A percentile compares a stretch with the other conserved stretches of the same genome.
Conservation (phyloP, 164 flowering plant genomes). For the Brasenia schreberi region DNA sequence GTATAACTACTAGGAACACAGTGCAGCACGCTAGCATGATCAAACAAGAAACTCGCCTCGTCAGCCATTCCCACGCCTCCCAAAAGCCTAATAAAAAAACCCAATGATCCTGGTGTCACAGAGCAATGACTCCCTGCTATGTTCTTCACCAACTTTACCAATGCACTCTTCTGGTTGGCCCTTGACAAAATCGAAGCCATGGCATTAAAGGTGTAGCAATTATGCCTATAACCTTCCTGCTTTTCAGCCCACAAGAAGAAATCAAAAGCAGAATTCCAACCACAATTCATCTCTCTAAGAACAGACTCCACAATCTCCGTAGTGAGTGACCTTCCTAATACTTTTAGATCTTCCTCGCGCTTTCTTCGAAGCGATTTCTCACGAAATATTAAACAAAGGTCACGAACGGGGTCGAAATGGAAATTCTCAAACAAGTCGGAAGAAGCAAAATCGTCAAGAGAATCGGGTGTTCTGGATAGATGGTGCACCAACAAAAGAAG, state of each 20-base stretch:
- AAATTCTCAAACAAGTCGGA: not conserved
- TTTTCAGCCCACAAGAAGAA: constrained; percentile 69
- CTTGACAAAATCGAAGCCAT: constrained; percentile 61
- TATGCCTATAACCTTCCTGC: constrained; percentile 45
- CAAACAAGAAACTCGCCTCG: constrained; percentile 59
- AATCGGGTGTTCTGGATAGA: not conserved
- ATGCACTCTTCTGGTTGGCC: constrained; percentile 39
- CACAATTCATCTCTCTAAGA: constrained; percentile 22
- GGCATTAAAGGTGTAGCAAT: constrained; percentile 59
- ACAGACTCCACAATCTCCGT: constrained; percentile 45
- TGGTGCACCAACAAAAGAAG: not conserved
- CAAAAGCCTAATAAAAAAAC: constrained; percentile 64
- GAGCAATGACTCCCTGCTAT: constrained; percentile 25
- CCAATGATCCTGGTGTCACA: constrained; percentile 67
- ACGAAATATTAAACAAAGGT: constrained; percentile 34
- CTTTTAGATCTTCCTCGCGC: constrained; percentile 15
- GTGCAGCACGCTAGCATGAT: constrained; percentile 25
- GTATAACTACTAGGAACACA: constrained; percentile 54
- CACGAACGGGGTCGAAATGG: not conserved
- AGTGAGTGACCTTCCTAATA: constrained; percentile 28
- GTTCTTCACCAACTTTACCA: constrained; percentile 30
- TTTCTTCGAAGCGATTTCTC: constrained; percentile 9
- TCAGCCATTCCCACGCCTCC: constrained; percentile 48
- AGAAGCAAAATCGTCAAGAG: not conserved
- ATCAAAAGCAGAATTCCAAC: constrained; percentile 38